phyloP scores from a whole-genome alignment of 2,329 filamentous ascomycete genomes.

The Periconia sp. region DNA sequence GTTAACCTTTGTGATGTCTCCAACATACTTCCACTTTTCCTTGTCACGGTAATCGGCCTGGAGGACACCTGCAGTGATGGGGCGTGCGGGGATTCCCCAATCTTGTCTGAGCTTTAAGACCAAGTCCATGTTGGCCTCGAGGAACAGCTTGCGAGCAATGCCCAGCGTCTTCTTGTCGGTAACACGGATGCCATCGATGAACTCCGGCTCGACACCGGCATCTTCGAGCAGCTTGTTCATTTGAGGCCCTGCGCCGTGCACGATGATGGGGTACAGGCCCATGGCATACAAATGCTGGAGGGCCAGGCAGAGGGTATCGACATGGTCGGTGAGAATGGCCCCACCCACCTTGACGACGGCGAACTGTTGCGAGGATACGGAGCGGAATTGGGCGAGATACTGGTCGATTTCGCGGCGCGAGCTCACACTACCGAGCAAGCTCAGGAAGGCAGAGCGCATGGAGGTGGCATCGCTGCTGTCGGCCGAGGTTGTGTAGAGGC shows the following conservation, averaged over 20 bases:
- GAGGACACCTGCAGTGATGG: constrained; percentile 87
- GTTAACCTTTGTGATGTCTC: constrained; percentile 92
- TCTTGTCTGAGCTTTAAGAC: constrained; percentile 81
- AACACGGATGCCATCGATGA: constrained; percentile 93
- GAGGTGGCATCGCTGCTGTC: constrained; percentile 37
- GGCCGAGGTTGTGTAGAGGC: constrained; percentile 35
- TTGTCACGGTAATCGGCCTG: constrained; percentile 93
- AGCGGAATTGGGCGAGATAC: constrained; percentile 96
- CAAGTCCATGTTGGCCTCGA: constrained; percentile 93
- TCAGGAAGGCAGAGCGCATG: constrained; percentile 72
- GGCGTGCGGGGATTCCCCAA: constrained; percentile 84
- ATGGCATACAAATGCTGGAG: constrained; percentile 93
- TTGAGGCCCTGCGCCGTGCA: constrained; percentile 93
- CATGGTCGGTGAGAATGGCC: constrained; percentile 90
- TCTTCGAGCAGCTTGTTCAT: constrained; percentile 88
- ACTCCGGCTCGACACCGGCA: constrained; percentile 90
- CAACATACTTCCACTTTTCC: constrained; percentile 93
- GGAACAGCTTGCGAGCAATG: constrained; percentile 86
- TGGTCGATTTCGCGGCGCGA: constrained; percentile 96
- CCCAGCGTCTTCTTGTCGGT: constrained; percentile 94
- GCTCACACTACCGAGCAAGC: constrained; percentile 91
- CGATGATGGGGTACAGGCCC: constrained; percentile 90
- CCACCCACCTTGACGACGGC: constrained; percentile 98
- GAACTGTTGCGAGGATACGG: constrained; percentile 94
- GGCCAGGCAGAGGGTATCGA: constrained; percentile 86